These are phyloP conservation scores for Saccharomyces cerevisiae DNA, from an alignment of 805 yeast species.

Conservation along the genomic window DNA sequence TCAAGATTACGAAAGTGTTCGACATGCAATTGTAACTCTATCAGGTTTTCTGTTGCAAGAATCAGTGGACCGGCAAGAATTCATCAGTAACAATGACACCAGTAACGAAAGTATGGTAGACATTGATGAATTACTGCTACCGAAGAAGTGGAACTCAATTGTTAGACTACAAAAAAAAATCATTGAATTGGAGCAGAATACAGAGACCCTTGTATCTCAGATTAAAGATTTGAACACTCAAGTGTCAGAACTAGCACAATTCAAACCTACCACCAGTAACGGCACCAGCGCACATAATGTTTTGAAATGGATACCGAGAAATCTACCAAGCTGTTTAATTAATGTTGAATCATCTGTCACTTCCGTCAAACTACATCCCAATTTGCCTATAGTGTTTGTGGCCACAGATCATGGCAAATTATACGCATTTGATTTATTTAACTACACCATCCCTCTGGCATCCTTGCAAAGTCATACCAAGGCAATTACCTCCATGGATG, in stretches of 20 bases:
- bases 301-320: slow-evolving; percentile 55
- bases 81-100: not conserved
- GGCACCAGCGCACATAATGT: slow-evolving; percentile 2
- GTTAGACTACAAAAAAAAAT: slow-evolving; percentile 68
- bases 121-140: slow-evolving; percentile 8
- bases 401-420: slow-evolving; percentile 69
- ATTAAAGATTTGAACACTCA: slow-evolving; percentile 24
- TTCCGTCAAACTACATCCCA: slow-evolving; percentile 64
- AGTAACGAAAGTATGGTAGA: not conserved
- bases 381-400: slow-evolving; percentile 52
- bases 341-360: slow-evolving; percentile 57
- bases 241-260: slow-evolving; percentile 16
- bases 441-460: slow-evolving; percentile 50
- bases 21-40: not conserved
- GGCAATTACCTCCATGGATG: slow-evolving; percentile 36
- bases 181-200: slow-evolving; percentile 58
- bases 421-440: slow-evolving; percentile 62
- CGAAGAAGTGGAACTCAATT: slow-evolving; percentile 77
- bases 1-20: not conserved
- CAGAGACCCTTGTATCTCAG: slow-evolving; percentile 41
- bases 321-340: slow-evolving; percentile 36
- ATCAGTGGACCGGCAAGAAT: slow-evolving; percentile 5
- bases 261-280: not conserved
- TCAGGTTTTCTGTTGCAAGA: not conserved
- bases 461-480: slow-evolving; percentile 72